Evolutionary conservation across 768 basidiomycete species (phyloP), one percentile per base, ranked within the genome.

Genomic region (Macrolepiota fuliginosa): DNA sequence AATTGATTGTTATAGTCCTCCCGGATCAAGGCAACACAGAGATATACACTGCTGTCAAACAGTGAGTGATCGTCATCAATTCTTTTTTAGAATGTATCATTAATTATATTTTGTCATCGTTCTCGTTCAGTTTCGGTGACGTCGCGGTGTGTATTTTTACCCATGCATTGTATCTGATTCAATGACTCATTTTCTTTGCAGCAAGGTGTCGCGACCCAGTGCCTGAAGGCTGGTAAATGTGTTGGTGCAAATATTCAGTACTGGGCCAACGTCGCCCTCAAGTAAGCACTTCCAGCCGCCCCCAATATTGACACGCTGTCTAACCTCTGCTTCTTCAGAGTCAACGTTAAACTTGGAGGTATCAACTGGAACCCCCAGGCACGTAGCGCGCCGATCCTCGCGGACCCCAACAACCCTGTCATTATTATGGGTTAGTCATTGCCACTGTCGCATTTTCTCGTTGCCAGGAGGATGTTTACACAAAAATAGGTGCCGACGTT

Each of bases 291-390:
- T 39, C 13, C 40, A 27, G 4, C 22, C 17, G 7, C 22, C 39
- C 32, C 1, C 22, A 4, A 42, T 36, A 12, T 11, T 32, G 29
- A 32, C 29, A 12, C 2, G n/a, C 36, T 11, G 35, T 17, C 32
- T 22, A 15, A 47, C 19, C 5, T 12, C 27, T 6, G 13, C 22
- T 27, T 35, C 61, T 27, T 35, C 61, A 92, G 90, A 68, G 80
- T 92, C 61, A 93, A 93, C 58, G 89, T 90, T 1, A 92, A 93
- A 68, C 79, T 93, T 0, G 92, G 92, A 3, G 91, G 92, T 0
- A 87, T 92, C 69, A 93, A 93, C 66, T 79, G 83, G 0, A 80
- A 92, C 22, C 91, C 90, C 0, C 87, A 90, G 36, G 80, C 85
- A 0, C 72, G 77, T 1, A 84, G 84, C 0, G 86, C 84, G 0